Conservation (phyloP, 768 basidiomycete genomes). For the Leccinum arenicola region DNA sequence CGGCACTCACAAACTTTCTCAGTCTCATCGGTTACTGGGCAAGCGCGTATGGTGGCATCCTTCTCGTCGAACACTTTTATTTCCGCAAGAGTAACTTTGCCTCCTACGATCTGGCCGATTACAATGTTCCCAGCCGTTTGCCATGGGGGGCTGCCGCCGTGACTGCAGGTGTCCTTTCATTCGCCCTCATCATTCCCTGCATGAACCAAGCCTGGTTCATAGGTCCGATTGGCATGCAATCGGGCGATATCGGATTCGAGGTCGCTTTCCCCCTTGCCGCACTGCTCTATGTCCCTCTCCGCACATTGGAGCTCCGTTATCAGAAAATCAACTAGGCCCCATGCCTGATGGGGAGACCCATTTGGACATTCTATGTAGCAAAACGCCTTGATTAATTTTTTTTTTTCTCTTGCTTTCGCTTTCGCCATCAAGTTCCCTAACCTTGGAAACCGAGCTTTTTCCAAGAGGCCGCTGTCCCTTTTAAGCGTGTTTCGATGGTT, state of each 20-base stretch:
- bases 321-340: slow-evolving; percentile 22
- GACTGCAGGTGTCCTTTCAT: slow-evolving; percentile 46
- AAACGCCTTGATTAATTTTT: slow-evolving; percentile 5
- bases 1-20: slow-evolving; percentile 60
- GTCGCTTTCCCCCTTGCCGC: slow-evolving; percentile 50
- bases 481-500: slow-evolving; percentile 16
- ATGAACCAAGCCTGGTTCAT: slow-evolving; percentile 73
- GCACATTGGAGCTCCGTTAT: slow-evolving; percentile 45
- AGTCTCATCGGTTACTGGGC: slow-evolving; percentile 69
- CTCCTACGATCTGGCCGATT: slow-evolving; percentile 48
- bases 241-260: slow-evolving; percentile 74
- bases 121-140: slow-evolving; percentile 49
- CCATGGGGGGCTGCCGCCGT: slow-evolving; percentile 66
- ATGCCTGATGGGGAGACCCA: background rate
- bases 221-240: slow-evolving; percentile 60
- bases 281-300: slow-evolving; percentile 52
- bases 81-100: slow-evolving; percentile 53
- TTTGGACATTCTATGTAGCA: slow-evolving; percentile 11
- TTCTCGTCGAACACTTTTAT: slow-evolving; percentile 64
- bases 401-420: background rate
- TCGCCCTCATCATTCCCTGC: slow-evolving; percentile 56
- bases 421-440: background rate
- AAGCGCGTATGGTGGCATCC: slow-evolving; percentile 53
- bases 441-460: background rate
- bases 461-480: background rate